Base-by-base conservation (phyloP, 306 rosid species). In the Astragalus glycyphyllos region DNA sequence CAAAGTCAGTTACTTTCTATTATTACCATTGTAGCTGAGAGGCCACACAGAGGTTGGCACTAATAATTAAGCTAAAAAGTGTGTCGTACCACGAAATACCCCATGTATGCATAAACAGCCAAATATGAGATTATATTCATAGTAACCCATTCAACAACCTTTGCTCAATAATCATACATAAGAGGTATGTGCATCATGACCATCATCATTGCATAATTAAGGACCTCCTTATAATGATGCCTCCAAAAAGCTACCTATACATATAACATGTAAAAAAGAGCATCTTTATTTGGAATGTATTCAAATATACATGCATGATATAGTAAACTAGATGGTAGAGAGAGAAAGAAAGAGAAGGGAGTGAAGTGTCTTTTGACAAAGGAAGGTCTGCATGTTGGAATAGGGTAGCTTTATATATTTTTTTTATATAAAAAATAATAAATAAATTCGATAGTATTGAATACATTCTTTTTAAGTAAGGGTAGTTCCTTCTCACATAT, bases 61-160 rank as follows among this genome's bases (percentile, higher is more conserved):
- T 71, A 73, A 81, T 86, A 76, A 84, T 81, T 64, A 77, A 75
- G 63, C 82, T 79, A 58, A 84, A 88, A 88, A 88, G 85, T 74
- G 65, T 76, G 80, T 87, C 86, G 92, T 85, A 87, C 89, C 70
- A 76, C 77, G 79, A 85, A 83, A 71, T 75, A 72, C 79, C 72
- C 40, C 74, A 70, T 70, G 55, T 64, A 77, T 71, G 54, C 74
- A 81, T 62, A 84, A 76, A 62, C 66, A 1, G 46, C 54, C 75
- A 72, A 82, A 75, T 45, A 1, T 58, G 73, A 65, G 74, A 72
- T 81, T 82, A 68, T 82, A 75, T 77, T 17, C 69, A 58, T 71
- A 74, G 66, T 71, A 46, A 44, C 65, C 23, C 29, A 20, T 17
- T 65, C 42, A 59, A 11, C 49, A 44, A 66, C 20, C 11, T 57